A percentile compares a stretch with the other conserved stretches of the same genome.
Conservation (phyloP, 1,284 basidiomycete genomes). For the Heterobasidion annosum region DNA sequence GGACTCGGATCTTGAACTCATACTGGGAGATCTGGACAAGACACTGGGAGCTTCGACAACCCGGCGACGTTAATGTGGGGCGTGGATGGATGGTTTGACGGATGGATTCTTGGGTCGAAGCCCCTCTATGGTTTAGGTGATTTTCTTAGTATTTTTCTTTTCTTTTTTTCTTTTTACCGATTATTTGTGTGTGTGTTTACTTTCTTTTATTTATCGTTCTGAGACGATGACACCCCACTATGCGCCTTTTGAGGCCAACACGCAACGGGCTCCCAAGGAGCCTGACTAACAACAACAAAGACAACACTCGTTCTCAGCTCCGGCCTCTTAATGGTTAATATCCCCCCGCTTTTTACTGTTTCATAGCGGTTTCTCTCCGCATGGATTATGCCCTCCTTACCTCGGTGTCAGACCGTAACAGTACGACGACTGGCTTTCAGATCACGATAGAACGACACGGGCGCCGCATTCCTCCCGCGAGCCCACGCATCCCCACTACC, state of each 20-base stretch:
- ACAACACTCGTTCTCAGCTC: constrained; percentile 1
- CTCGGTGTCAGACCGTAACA: neutral
- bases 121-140: neutral
- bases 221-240: neutral
- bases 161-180: neutral
- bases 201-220: constrained; percentile 3
- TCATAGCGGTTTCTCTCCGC: neutral
- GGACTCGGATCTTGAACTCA: constrained; percentile 12
- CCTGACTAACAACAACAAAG: neutral
- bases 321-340: neutral
- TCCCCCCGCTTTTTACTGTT: constrained; percentile 1
- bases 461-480: neutral
- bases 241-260: neutral
- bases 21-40: constrained; percentile 11
- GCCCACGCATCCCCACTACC: neutral
- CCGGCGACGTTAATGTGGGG: neutral
- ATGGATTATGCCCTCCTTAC: constrained; percentile 1
- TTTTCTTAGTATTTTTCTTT: constrained; percentile 3
- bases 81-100: neutral
- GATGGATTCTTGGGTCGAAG: neutral
- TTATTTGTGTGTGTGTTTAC: constrained; percentile 1
- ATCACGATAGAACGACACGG: neutral
- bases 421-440: neutral
- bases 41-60: neutral
- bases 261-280: constrained; percentile 3